A percentile compares a stretch with the other conserved stretches of the same genome.
Conservation (phyloP, 306 rosid species). For the Quercus aquifolioides region DNA sequence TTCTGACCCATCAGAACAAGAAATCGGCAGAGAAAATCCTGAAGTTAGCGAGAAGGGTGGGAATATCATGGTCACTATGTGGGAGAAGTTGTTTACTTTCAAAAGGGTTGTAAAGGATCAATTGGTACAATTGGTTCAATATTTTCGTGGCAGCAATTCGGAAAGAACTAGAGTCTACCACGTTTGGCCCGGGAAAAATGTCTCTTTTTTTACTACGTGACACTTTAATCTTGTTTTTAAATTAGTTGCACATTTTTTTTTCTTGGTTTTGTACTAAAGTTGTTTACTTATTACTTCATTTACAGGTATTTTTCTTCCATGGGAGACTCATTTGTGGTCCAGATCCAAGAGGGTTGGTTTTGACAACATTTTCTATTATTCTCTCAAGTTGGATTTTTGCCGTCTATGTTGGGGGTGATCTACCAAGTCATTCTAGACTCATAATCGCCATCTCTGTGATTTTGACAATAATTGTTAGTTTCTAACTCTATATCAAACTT, state of each 20-base stretch:
- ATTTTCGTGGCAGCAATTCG: not conserved
- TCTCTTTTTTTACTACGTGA: not conserved
- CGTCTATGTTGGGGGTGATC: slow-evolving; percentile 22
- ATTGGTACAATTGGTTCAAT: not conserved
- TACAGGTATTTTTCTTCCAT: slow-evolving; percentile 39
- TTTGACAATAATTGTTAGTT: slow-evolving; percentile 22
- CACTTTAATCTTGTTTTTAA: not conserved
- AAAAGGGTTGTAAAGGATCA: slow-evolving; percentile 11
- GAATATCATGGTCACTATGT: slow-evolving; percentile 1
- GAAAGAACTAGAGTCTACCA: slow-evolving; percentile 24
- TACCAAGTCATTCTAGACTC: slow-evolving; percentile 21
- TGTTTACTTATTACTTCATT: not conserved
- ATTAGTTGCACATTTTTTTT: not conserved
- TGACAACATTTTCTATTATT: slow-evolving; percentile 26
- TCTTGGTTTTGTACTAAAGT: not conserved
- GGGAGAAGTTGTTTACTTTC: not conserved
- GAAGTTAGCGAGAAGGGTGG: slow-evolving; percentile 2
- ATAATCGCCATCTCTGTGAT: slow-evolving; percentile 14
- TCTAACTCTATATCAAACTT: not conserved
- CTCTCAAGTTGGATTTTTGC: slow-evolving; percentile 37
- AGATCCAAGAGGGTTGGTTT: slow-evolving; percentile 32
- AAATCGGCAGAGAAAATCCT: not conserved
- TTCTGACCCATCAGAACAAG: slow-evolving; percentile 3
- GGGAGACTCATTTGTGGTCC: slow-evolving; percentile 36
- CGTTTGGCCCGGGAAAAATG: slow-evolving; percentile 42